Evolutionary conservation across 1,284 basidiomycete species (phyloP), one percentile per base, ranked within the genome.

Genomic region (Lignosus rhinocerotis): DNA sequence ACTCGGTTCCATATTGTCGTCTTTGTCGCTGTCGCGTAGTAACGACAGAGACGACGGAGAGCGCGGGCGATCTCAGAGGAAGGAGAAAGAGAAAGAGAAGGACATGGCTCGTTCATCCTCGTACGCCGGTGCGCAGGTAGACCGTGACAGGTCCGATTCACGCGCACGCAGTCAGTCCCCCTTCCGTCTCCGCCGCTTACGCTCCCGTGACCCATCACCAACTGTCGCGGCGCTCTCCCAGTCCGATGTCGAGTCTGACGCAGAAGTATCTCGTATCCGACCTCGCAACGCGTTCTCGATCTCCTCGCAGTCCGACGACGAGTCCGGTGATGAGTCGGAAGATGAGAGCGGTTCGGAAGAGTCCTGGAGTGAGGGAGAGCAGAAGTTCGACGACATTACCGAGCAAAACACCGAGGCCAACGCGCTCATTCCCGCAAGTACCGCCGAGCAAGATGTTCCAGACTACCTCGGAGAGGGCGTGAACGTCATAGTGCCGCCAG

Each of bases 401-500:
- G 82, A 85, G 67, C 76, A 80, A 65, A 88, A 90, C 69, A 90
- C 87, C 1, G 84, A 88, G 70, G 80, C 79, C 59, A 95, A 96
- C 69, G 87, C 93, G 0, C 78, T 88, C 43, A 80, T 87, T 54
- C 72, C 79, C 3, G 72, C 76, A 9, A 73, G 75, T 25, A 72
- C 74, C 1, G 69, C 76, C 49, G 78, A 75, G 8, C 80, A 84
- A 41, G 75, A 75, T 42, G 75, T 82, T 60, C 88, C 87, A 8
- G 89, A 91, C 71, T 88, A 91, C 4, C 77, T 91, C 2, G 92
- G 90, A 31, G 90, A 93, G 74, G 93, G 94, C 47, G 93, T 96
- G 25, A 97, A 97, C 69, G 90, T 96, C 50, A 84, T 96, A 59
- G 82, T 92, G 3, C 87, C 89, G 0, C 87, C 84, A 6, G 89